Evolutionary conservation across 2,329 filamentous ascomycete species (phyloP).

Genomic region (Alternaria angustiovoidea): DNA sequence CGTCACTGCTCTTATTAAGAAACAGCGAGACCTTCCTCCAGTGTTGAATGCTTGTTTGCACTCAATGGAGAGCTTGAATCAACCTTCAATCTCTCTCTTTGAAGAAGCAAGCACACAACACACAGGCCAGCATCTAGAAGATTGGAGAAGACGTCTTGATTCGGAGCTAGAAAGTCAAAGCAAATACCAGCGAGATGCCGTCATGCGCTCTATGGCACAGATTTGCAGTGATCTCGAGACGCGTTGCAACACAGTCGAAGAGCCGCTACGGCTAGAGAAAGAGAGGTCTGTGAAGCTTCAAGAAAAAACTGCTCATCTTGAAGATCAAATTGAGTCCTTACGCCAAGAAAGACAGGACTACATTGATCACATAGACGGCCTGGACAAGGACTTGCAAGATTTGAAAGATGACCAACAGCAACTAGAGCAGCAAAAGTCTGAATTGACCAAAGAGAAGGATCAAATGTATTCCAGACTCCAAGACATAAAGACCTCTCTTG

Average conservation of each 20-base stretch:
- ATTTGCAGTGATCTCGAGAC: slow-evolving; percentile 65
- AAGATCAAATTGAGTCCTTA: slow-evolving; percentile 48
- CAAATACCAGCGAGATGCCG: slow-evolving; percentile 54
- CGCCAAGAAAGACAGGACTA: slow-evolving; percentile 35
- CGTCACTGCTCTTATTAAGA: slow-evolving; percentile 34
- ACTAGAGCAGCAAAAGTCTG: slow-evolving; percentile 42
- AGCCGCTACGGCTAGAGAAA: slow-evolving; percentile 59
- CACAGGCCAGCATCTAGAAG: slow-evolving; percentile 41
- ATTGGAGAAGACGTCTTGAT: slow-evolving; percentile 61
- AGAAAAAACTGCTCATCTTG: slow-evolving; percentile 41
- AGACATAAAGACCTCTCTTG: slow-evolving; percentile 49
- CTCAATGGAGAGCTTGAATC: not conserved
- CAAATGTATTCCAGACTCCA: slow-evolving; percentile 41
- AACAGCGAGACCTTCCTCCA: slow-evolving; percentile 34
- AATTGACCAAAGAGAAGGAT: slow-evolving; percentile 46
- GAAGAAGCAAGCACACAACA: slow-evolving; percentile 52
- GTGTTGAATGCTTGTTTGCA: slow-evolving; percentile 29
- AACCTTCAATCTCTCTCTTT: slow-evolving; percentile 41
- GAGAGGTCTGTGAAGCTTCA: slow-evolving; percentile 47
- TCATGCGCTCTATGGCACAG: slow-evolving; percentile 60
- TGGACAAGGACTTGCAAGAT: slow-evolving; percentile 50
- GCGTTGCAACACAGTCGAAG: slow-evolving; percentile 64
- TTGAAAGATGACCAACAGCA: slow-evolving; percentile 42
- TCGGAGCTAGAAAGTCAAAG: slow-evolving; percentile 52
- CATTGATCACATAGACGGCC: slow-evolving; percentile 42